These are phyloP conservation scores for Geum urbanum DNA, from an alignment of 306 rosid species.

Conservation along the genomic window DNA sequence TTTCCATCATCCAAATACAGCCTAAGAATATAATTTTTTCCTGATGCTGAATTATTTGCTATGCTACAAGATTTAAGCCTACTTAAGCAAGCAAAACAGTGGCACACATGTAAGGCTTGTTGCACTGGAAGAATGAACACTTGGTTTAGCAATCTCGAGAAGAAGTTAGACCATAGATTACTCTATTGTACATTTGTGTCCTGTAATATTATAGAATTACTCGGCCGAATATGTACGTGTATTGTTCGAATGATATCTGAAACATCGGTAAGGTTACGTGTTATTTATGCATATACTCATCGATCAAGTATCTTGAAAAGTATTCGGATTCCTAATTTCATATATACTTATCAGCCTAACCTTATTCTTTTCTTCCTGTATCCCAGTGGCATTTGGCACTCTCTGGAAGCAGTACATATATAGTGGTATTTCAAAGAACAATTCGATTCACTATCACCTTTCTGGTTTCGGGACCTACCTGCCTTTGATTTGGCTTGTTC, in stretches of 20 bases:
- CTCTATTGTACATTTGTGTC: too few species aligned
- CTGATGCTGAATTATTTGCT: too few species aligned
- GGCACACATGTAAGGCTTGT: too few species aligned
- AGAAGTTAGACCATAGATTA: too few species aligned
- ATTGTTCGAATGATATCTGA: neutral
- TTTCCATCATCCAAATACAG: too few species aligned
- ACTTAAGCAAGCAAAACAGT: too few species aligned
- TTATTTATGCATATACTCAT: neutral
- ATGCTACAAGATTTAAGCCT: too few species aligned
- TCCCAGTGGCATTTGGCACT: neutral
- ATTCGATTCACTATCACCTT: neutral
- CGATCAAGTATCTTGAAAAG: neutral
- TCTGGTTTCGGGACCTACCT: slow-evolving; percentile 1
- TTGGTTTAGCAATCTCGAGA: too few species aligned
- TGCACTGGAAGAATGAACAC: too few species aligned
- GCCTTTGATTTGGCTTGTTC: neutral
- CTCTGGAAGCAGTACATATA: too few species aligned
- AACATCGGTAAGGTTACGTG: neutral
- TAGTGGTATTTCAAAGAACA: neutral
- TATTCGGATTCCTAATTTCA: neutral
- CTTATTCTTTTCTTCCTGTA: neutral
- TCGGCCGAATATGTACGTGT: neutral
- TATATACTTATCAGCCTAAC: neutral
- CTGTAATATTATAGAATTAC: too few species aligned
- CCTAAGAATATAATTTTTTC: too few species aligned